A percentile compares a stretch with the other conserved stretches of the same genome.
phyloP scores from a whole-genome alignment of 2,329 filamentous ascomycete species.

The Ophiostoma pallidulum region DNA sequence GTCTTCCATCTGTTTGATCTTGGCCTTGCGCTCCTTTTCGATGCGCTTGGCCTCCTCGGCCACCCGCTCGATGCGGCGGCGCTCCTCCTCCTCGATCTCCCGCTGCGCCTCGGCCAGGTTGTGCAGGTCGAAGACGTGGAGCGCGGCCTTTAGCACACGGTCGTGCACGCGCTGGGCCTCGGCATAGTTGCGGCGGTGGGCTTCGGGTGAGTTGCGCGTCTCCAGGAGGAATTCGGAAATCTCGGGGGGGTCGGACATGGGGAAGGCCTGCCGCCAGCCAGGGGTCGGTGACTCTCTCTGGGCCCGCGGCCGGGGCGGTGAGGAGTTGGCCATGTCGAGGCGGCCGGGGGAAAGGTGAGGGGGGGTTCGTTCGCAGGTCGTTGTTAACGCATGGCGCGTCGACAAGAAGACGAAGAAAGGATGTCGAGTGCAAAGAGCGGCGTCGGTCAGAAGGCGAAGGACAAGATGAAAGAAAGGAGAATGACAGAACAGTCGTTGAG shows the following conservation, averaged over 20 bases:
- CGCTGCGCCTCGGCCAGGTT: slow-evolving; percentile 19
- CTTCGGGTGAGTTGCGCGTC: slow-evolving; percentile 25
- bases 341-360: background rate
- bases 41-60: slow-evolving; percentile 21
- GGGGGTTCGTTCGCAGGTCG: background rate
- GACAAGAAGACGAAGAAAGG: background rate
- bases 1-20: slow-evolving; percentile 20
- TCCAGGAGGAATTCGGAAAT: slow-evolving; percentile 22
- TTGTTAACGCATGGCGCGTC: background rate
- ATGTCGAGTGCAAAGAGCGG: too few species aligned
- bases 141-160: slow-evolving; percentile 17
- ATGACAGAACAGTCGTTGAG: too few species aligned
- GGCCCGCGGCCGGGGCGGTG: slow-evolving; percentile 17
- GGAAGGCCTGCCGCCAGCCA: slow-evolving; percentile 6
- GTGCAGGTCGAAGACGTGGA: slow-evolving; percentile 19
- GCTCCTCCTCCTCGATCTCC: slow-evolving; percentile 20
- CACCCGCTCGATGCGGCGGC: slow-evolving; percentile 17
- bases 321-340: slow-evolving; percentile 22
- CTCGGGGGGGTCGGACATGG: slow-evolving; percentile 13
- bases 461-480: background rate
- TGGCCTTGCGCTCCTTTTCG: slow-evolving; percentile 16
- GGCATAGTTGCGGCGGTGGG: slow-evolving; percentile 23
- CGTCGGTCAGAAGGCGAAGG: too few species aligned
- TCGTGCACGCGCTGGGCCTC: slow-evolving; percentile 23
- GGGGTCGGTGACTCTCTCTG: background rate